Evolutionary conservation across 1,284 basidiomycete species (phyloP), one percentile per base, ranked within the genome.

Genomic region (Coniophora puteana): DNA sequence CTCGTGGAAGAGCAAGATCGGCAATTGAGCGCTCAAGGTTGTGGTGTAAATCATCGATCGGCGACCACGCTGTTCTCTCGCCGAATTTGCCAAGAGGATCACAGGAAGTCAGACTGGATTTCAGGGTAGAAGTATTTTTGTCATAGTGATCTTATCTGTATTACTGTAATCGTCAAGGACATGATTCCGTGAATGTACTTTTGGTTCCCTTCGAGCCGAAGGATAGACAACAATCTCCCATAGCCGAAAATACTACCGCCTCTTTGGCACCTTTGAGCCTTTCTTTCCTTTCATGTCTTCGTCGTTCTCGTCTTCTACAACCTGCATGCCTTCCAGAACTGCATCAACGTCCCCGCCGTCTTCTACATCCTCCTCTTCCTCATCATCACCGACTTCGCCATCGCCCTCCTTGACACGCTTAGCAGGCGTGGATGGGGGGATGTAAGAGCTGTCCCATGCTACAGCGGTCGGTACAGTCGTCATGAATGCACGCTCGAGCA

Each of bases 1-100:
- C 43, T 80, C 74, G 4, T 97, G 93, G 94, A 78, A 83, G 66
- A 91, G 87, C 53, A 72, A 83, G 59, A 94, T 95, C 55, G 92
- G 76, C 5, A 55, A 65, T 31, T 51, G 43, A 49, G n/a, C 18
- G 14, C n/a, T n/a, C n/a, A n/a, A n/a, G n/a, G n/a, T n/a, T n/a
- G n/a, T n/a, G n/a, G n/a, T n/a, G n/a, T 16, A n/a, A 16, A 13
- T 31, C 31, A 12, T 10, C 10, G 8, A n/a, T n/a, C n/a, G n/a
- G n/a, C n/a, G n/a, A n/a, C n/a, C n/a, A n/a, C n/a, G n/a, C n/a
- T n/a, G n/a, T n/a, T n/a, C n/a, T n/a, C n/a, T n/a, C n/a, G n/a
- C n/a, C n/a, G n/a, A n/a, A n/a, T n/a, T n/a, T 14, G 33, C 5
- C 17, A 6, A 16, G 31, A 12, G 16, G 8, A 33, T 33, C 31